Evolutionary conservation across 768 basidiomycete species (phyloP), one percentile per base, ranked within the genome.

Genomic region (Suillus brevipes): DNA sequence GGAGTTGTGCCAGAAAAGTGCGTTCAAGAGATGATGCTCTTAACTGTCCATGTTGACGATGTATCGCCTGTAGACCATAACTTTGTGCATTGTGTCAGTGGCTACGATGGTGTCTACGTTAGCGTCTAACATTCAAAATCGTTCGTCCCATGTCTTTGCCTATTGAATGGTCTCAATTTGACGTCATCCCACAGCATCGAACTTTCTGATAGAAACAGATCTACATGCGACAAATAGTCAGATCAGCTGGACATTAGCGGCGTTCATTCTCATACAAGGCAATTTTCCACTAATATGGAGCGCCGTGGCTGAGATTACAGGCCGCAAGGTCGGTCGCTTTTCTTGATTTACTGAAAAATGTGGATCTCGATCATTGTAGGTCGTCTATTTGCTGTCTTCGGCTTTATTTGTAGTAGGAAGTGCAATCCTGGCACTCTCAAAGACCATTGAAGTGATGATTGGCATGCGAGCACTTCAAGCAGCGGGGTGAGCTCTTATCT

Each of bases 181-280:
- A 34, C 28, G 16, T 12, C 42, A 23, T 57, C 34, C 42, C 36
- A 57, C 64, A 92, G 90, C 91, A 50, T 85, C 87, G 12, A 88
- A 90, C 40, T 74, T 82, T 34, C 74, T 85, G 62, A 87, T 92
- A 77, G 81, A 88, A 67, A 68, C 67, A 2, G 81, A 89, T 23
- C 79, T 94, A 43, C 82, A 84, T 52, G 87, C 91, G 2, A 85
- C 85, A 0, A 78, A 81, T 58, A 74, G 81, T 13, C 82, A 90
- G 67, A 87, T 94, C 64, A 88, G 90, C 66, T 80, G 87, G 74
- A 85, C 84, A 65, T 78, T 93, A 16, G 88, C 90, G 0, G 66
- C 89, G n/a, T 94, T 91, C 74, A 90, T 92, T 64, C 76, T 88
- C 3, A 69, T 91, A 13, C 92, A 94, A 73, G 92, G 92, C 3